These are phyloP conservation scores for Chimonanthus salicifolius DNA, from an alignment of 164 flowering plant genomes.

Conservation along the genomic window DNA sequence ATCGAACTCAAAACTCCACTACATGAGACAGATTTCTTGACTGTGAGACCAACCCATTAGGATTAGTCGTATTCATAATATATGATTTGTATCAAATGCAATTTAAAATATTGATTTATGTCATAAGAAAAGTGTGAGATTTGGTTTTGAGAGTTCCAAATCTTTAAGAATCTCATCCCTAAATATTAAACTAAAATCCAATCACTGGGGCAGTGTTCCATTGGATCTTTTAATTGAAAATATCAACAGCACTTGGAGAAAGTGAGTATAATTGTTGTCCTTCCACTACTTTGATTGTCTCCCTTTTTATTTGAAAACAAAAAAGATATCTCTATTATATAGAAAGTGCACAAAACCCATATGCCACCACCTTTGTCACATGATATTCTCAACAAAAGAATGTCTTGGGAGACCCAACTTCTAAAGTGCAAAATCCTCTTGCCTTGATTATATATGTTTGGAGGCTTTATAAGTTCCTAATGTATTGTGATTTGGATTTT, in stretches of 20 bases:
- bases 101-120: background rate
- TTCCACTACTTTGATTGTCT: background rate
- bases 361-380: background rate
- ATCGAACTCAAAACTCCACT: no score
- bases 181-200: background rate
- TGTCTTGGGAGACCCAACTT: constrained; percentile 2
- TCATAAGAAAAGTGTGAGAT: constrained; percentile 1
- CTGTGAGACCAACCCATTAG: no score
- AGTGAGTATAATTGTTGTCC: background rate
- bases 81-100: no score
- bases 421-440: background rate
- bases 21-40: no score
- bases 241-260: background rate
- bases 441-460: no score
- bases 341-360: constrained; percentile 1
- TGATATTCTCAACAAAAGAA: background rate
- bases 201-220: background rate
- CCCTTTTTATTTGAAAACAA: background rate
- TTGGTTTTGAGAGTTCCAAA: constrained; percentile 1
- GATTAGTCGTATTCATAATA: no score
- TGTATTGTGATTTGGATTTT: no score
- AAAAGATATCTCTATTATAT: background rate
- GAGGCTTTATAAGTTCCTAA: no score
- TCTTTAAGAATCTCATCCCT: background rate
- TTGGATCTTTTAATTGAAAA: background rate